These are phyloP conservation scores for Capniomyces stellatus DNA, from an alignment of 371 early-diverging fungal species.

Conservation along the genomic window DNA sequence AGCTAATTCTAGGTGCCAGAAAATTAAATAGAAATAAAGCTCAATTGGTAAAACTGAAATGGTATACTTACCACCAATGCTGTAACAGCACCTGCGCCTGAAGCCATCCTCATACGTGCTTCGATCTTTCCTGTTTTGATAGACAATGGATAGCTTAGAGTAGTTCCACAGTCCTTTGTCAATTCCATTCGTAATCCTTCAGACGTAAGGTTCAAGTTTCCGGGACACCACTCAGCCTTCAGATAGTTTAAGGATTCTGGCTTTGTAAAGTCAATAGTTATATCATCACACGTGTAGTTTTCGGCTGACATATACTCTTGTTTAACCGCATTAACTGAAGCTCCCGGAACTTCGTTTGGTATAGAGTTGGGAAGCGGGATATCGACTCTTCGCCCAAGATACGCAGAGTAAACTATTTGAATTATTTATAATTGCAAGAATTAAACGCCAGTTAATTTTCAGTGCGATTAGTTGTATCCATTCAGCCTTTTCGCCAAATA, in stretches of 20 bases:
- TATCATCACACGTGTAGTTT: slow-evolving; percentile 9
- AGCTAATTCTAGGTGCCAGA: too few species aligned
- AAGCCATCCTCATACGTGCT: slow-evolving; percentile 10
- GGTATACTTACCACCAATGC: slow-evolving; percentile 8
- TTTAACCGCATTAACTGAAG: not conserved
- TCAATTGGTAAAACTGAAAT: too few species aligned
- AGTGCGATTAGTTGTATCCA: too few species aligned
- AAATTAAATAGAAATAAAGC: too few species aligned
- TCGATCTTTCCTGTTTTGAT: slow-evolving; percentile 18
- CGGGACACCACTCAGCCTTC: slow-evolving; percentile 15
- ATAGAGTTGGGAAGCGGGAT: not conserved
- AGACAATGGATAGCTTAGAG: slow-evolving; percentile 9
- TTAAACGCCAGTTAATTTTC: too few species aligned
- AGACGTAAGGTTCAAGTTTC: slow-evolving; percentile 10
- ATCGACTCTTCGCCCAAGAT: too few species aligned
- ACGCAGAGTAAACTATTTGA: too few species aligned
- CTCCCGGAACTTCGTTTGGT: not conserved
- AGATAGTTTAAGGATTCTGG: slow-evolving; percentile 11
- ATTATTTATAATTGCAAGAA: too few species aligned
- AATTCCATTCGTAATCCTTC: slow-evolving; percentile 10
- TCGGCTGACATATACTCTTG: not conserved
- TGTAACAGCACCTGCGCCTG: slow-evolving; percentile 14
- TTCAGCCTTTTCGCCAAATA: too few species aligned
- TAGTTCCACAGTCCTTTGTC: slow-evolving; percentile 19
- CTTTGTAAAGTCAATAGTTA: slow-evolving; percentile 12